Base-by-base conservation (phyloP, 2,329 filamentous ascomycete genomes). In the Fusarium nisikadoi region DNA sequence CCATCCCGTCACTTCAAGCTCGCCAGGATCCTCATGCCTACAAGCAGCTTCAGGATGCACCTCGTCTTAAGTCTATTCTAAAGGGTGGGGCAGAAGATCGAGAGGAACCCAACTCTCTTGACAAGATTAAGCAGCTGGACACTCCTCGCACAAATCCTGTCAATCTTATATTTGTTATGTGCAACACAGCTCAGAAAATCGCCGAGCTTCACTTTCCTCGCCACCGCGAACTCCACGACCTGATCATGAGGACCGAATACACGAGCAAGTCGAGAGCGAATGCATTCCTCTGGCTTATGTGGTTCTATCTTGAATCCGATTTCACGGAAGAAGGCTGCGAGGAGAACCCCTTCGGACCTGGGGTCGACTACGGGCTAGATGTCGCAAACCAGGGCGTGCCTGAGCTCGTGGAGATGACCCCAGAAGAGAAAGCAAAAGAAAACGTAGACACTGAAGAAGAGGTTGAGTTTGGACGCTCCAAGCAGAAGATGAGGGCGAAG, bases 241-340 rank as follows among this genome's bases (percentile, higher is more conserved):
- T 99, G 20, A 92, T 99, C 76, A 98, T 98, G 95, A 92, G 94
- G 78, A 91, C 92, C 3, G 92, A 93, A 29, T 88, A 94, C 68
- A 94, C 91, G 63, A 98, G 95, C 81, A 84, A 86, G 74, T 97
- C 94, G 69, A 90, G 96, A 70, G 95, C 96, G 2, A 91, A 86
- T 47, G 95, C 95, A 2, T 99, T 99, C 76, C 84, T 99, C 25
- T 99, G 96, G 96, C 86, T 99, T 71, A 97, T 99, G 91, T 99
- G 96, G 96, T 98, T 96, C 86, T 98, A 99, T 79, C 88, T 99
- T 23, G 96, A 99, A 80, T 97, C 95, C 33, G 94, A 98, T 80
- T 98, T 98, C 75, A 93, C 93, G 0, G 90, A 92, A 75, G 93
- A 97, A 77, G 94, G 93, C 62, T 95, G 94, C 47, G 88, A 94